Evolutionary conservation across 129 eudicot genomes (phyloP), one percentile per base, ranked within the genome.

Genomic region (Tagetes patula): DNA sequence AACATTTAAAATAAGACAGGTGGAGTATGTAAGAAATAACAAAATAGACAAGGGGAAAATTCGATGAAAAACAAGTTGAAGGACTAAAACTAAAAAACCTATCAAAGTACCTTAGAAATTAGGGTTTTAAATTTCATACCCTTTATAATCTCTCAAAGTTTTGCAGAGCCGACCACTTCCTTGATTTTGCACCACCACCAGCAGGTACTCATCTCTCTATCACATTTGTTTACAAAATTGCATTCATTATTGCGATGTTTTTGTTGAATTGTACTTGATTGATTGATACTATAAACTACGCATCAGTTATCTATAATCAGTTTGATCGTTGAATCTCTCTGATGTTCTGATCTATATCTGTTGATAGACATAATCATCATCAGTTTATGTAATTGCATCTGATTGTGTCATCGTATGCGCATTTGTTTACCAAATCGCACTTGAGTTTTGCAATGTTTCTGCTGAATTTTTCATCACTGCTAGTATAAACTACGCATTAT

Each of bases 141-240:
- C 63, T 56, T 56, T 56, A 56, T 56, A 56, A 56, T 31, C 63
- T 53, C 60, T 56, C 39, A 31, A 8, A 56, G 13, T 56, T 56
- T 30, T 30, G 37, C 39, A 47, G n/a, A 47, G 52, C 52, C 52
- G 52, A 47, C 52, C 52, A 47, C 0, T 42, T 47, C 12, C 13
- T 10, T 9, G 52, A 47, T 47, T 47, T 47, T 8, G 14, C n/a
- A 47, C 4, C 52, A 47, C 12, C 52, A 56, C 12, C 37, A 30
- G 36, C 63, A 56, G 63, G 63, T 56, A 56, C 31, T 32, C 34
- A 56, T 31, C 63, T 30, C 39, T 30, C 63, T 56, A 56, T 56
- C 63, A 10, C n/a, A 47, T 47, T 47, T 47, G 52, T 11, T 47
- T 47, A 47, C 52, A 2, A 47, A 47, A 11, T 47, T 10, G 14